Evolutionary conservation across 306 rosid genomes (phyloP), one percentile per base, ranked within the genome.

Genomic region (Pterocarpus santalinus): DNA sequence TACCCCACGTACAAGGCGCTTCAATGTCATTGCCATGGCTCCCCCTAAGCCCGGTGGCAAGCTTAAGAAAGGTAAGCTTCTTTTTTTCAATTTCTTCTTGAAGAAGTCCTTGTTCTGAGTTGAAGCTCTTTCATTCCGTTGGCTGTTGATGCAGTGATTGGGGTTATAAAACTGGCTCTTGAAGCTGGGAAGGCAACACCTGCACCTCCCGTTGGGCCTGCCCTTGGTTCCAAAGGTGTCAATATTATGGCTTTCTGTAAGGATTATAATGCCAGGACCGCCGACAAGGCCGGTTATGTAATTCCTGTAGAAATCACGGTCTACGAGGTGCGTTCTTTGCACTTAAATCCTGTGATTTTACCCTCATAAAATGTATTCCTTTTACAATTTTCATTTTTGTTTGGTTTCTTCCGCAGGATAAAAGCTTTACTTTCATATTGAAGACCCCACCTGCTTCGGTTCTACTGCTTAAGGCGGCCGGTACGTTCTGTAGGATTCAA

Each of bases 171-270:
- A 86, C 87, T 95, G 52, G 99, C 99, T 13, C 94, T 95, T 56
- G 98, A 95, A 90, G 99, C 99, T 35, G 99, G 99, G 2, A 95
- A 95, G 86, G 99, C 99, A n/a, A 93, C 99, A 6, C 99, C 99
- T 17, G 98, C 99, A 30, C 99, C 99, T 53, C 99, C 99, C 1
- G 99, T 95, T 16, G 99, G 99, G 13, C 99, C 99, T 38, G 99
- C 99, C 9, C 85, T 95, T 69, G 98, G 99, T 88, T 92, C 99
- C 0, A 95, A 95, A 79, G 99, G 99, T 82, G 99, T 95, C 7
- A 95, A 95, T 44, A 95, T 95, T 53, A 95, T 95, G 99, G 96
- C 99, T 51, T 95, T 95, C 69, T 95, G 98, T 80, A 95, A 95
- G 85, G 99, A 95, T 81, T 95, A 95, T 88, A 95, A 95, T 81